phyloP scores from a whole-genome alignment of 2,329 filamentous ascomycete genomes.

The Colletotrichum eremochloae region DNA sequence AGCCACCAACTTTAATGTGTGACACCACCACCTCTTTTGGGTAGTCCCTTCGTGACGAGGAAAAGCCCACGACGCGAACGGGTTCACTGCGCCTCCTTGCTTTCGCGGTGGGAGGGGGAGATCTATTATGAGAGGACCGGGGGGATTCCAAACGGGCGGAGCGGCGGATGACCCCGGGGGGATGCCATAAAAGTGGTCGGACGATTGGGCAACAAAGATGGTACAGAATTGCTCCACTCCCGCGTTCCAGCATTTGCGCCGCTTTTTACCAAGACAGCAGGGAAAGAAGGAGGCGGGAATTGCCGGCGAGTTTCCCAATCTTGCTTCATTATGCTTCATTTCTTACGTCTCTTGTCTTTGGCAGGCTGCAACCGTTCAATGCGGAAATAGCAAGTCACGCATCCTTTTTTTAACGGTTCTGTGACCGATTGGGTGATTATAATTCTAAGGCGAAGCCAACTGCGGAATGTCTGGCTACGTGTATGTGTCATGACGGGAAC shows the following conservation, averaged over 20 bases:
- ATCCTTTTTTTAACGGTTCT: background rate
- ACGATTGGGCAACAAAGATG: constrained; percentile 24
- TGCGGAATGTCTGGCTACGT: constrained; percentile 13
- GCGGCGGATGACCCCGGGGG: constrained; percentile 9
- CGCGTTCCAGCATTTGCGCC: constrained; percentile 28
- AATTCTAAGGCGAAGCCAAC: background rate
- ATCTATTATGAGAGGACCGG: background rate
- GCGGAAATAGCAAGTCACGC: background rate
- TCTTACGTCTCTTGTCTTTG: constrained; percentile 1
- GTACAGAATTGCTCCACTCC: constrained; percentile 27
- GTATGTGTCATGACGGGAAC: constrained; percentile 20
- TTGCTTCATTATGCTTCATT: constrained; percentile 13
- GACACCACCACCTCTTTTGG: constrained; percentile 14
- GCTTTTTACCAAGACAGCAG: constrained; percentile 33
- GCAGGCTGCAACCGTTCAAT: constrained; percentile 11
- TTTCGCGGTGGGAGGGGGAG: constrained; percentile 28
- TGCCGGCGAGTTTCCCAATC: constrained; percentile 1
- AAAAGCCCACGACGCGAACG: constrained; percentile 29
- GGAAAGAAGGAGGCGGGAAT: constrained; percentile 12
- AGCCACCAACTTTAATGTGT: constrained; percentile 14
- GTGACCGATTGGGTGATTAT: background rate
- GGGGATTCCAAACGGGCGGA: constrained; percentile 34
- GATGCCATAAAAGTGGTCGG: constrained; percentile 21
- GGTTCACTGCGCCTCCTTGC: constrained; percentile 38
- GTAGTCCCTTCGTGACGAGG: background rate